Conservation (phyloP, 1,139 yeast species). For the Sugiyamaella grinbergsii region DNA sequence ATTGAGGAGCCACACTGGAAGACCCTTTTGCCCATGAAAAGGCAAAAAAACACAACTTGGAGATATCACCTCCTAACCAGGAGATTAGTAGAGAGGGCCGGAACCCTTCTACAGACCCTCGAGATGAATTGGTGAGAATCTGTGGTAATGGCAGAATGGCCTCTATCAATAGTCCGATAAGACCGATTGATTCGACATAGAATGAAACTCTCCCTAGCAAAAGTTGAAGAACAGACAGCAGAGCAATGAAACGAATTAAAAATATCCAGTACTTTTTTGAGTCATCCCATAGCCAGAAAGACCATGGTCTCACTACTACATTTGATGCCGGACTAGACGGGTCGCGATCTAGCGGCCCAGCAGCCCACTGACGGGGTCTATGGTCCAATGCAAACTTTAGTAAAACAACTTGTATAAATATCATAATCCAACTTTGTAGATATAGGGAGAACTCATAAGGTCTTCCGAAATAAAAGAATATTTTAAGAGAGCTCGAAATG, state of each 20-base stretch:
- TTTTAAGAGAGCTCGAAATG: constrained; percentile 70
- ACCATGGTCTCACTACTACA: constrained; percentile 50
- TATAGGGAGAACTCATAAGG: constrained; percentile 78
- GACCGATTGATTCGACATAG: constrained; percentile 65
- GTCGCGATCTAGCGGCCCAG: constrained; percentile 27
- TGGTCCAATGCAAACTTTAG: constrained; percentile 64
- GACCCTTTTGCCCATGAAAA: constrained; percentile 73
- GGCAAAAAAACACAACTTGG: constrained; percentile 70
- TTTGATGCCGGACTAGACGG: constrained; percentile 3
- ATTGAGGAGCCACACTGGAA: constrained; percentile 61
- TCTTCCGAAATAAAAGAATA: constrained; percentile 72
- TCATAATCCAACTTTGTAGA: constrained; percentile 77
- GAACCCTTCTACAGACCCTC: constrained; percentile 76
- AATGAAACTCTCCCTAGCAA: constrained; percentile 46
- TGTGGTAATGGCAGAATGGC: constrained; percentile 88
- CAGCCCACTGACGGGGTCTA: constrained; percentile 45
- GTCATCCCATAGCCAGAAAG: constrained; percentile 86
- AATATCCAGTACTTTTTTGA: constrained; percentile 67
- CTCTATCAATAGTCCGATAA: constrained; percentile 73
- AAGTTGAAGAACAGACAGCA: constrained; percentile 50
- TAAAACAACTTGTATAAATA: constrained; percentile 66
- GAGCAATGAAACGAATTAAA: constrained; percentile 50
- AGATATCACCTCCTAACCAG: constrained; percentile 87
- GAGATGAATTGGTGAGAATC: constrained; percentile 66
- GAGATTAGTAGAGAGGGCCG: constrained; percentile 71